Evolutionary conservation across 2,329 filamentous ascomycete species (phyloP).

Genomic region (Ascochyta pisi): DNA sequence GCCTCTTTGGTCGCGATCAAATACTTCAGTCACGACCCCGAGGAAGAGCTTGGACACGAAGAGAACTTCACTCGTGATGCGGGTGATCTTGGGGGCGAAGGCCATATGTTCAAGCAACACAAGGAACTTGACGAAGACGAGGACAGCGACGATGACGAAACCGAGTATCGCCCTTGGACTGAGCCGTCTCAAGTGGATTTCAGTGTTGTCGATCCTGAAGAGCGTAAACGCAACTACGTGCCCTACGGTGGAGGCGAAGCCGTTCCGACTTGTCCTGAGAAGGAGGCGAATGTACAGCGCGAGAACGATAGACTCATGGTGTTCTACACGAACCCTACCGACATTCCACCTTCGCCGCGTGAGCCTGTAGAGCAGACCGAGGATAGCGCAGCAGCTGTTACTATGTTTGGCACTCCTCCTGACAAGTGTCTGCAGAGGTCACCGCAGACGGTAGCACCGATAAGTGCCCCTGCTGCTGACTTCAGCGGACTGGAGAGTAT

Average conservation of each 20-base stretch:
- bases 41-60: conserved; percentile 72
- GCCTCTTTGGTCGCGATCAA: conserved; percentile 70
- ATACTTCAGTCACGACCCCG: conserved; percentile 74
- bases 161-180: conserved; percentile 41
- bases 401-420: conserved; percentile 50
- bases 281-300: conserved; percentile 52
- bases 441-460: conserved; percentile 26
- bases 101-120: conserved; percentile 60
- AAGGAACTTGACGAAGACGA: conserved; percentile 71
- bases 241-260: conserved; percentile 54
- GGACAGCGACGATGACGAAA: conserved; percentile 64
- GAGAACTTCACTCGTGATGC: conserved; percentile 74
- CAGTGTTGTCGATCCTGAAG: conserved; percentile 48
- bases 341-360: conserved; percentile 56
- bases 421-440: conserved; percentile 33
- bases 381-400: conserved; percentile 23
- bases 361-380: conserved; percentile 51
- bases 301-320: conserved; percentile 57
- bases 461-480: conserved; percentile 25
- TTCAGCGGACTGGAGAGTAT: conserved; percentile 38
- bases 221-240: conserved; percentile 53
- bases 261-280: conserved; percentile 52
- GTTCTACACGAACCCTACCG: conserved; percentile 52
- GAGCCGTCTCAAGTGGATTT: conserved; percentile 53
- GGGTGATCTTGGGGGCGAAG: conserved; percentile 72